Percentiles rank a stretch among this genome's conserved stretches.
These are phyloP conservation scores for Calvatia gigantea DNA, from an alignment of 768 basidiomycete genomes.

Conservation along the genomic window DNA sequence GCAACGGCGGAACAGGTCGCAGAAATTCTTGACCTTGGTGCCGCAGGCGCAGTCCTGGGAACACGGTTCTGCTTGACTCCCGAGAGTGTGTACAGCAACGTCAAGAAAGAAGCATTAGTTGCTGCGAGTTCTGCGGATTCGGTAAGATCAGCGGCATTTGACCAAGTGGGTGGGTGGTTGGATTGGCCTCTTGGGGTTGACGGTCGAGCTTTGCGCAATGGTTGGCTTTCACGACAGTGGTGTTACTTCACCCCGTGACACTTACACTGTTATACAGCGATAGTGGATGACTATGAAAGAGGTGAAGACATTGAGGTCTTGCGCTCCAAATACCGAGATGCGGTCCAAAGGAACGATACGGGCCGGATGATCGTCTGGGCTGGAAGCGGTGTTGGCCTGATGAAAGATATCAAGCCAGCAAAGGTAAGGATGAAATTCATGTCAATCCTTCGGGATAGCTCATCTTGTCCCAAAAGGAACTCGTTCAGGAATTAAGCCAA, in stretches of 20 bases:
- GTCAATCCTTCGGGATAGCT: not conserved
- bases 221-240: slow-evolving; percentile 18
- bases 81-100: slow-evolving; percentile 56
- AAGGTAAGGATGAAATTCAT: slow-evolving; percentile 24
- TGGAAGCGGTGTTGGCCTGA: slow-evolving; percentile 59
- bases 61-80: slow-evolving; percentile 72
- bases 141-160: slow-evolving; percentile 63
- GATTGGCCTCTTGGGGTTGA: slow-evolving; percentile 63
- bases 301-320: slow-evolving; percentile 44
- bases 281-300: slow-evolving; percentile 52
- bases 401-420: slow-evolving; percentile 40
- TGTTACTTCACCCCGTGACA: not conserved
- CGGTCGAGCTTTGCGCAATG: slow-evolving; percentile 57
- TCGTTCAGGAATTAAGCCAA: slow-evolving; percentile 48
- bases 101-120: slow-evolving; percentile 51
- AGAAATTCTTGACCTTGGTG: slow-evolving; percentile 61
- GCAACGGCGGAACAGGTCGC: slow-evolving; percentile 63
- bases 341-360: slow-evolving; percentile 38
- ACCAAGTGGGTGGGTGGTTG: slow-evolving; percentile 49
- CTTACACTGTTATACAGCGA: slow-evolving; percentile 31
- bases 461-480: slow-evolving; percentile 33
- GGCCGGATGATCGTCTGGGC: slow-evolving; percentile 63
- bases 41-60: slow-evolving; percentile 69
- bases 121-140: slow-evolving; percentile 41
- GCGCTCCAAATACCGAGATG: slow-evolving; percentile 41